Evolutionary conservation across 2,329 filamentous ascomycete genomes (phyloP).

Genomic region (Cladosporium oxysporum): DNA sequence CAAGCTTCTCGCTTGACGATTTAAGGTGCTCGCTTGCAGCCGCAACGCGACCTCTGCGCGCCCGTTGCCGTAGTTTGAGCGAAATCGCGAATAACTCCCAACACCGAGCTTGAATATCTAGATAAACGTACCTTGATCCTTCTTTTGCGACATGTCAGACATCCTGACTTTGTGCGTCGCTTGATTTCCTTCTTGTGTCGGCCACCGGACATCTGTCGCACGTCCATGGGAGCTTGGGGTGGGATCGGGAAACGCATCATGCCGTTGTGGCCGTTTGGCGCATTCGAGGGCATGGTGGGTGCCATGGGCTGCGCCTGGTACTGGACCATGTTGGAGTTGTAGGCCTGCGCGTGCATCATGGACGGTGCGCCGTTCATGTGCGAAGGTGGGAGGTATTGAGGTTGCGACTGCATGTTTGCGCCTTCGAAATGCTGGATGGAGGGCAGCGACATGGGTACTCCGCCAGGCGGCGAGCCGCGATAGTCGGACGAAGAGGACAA

Average conservation of each 20-base stretch:
- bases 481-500: slow-evolving; percentile 16
- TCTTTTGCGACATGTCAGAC: slow-evolving; percentile 58
- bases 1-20: slow-evolving; percentile 20
- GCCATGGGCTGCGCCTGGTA: slow-evolving; percentile 30
- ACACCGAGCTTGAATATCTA: background rate
- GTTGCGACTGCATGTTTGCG: slow-evolving; percentile 28
- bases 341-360: slow-evolving; percentile 29
- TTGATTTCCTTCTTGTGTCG: slow-evolving; percentile 75
- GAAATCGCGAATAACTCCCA: background rate
- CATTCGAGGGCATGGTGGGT: slow-evolving; percentile 29
- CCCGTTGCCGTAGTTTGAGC: background rate
- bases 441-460: slow-evolving; percentile 24
- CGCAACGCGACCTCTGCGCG: slow-evolving; percentile 18
- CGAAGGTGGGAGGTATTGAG: slow-evolving; percentile 26
- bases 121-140: slow-evolving; percentile 66
- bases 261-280: slow-evolving; percentile 28
- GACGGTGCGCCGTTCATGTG: slow-evolving; percentile 27
- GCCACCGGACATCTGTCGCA: slow-evolving; percentile 58
- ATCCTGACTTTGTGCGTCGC: slow-evolving; percentile 62
- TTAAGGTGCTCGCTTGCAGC: slow-evolving; percentile 21
- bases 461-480: slow-evolving; percentile 20
- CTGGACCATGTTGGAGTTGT: slow-evolving; percentile 28
- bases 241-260: slow-evolving; percentile 59
- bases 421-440: slow-evolving; percentile 32
- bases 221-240: slow-evolving; percentile 46